Evolutionary conservation across 2,329 filamentous ascomycete genomes (phyloP), one percentile per base, ranked within the genome.

Genomic region (Curvularia sp.): DNA sequence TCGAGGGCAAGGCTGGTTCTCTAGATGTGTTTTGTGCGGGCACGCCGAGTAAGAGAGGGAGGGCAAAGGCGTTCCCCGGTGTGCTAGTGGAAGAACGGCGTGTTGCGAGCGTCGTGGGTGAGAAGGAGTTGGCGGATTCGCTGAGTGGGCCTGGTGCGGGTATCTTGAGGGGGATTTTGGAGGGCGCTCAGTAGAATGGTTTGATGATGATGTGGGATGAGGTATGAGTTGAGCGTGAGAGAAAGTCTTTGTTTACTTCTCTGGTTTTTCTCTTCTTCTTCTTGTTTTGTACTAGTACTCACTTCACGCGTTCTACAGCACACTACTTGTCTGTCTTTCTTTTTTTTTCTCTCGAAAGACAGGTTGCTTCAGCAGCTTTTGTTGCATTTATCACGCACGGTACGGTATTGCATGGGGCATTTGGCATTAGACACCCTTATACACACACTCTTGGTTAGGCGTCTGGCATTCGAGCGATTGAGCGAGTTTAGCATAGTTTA

Each of bases 21-120:
- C 88, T 90, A 71, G 78, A 77, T 59, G 69, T 79, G 63, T 75
- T 79, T 64, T 75, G 85, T 43, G 79, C 86, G 31, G 86, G 88
- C 61, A 92, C 90, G 8, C 91, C 91, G 1, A 90, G 89, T 65
- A 90, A 89, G 71, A 87, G 87, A 53, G 84, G 86, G 1, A 84
- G 87, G 66, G 71, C 70, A 12, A 68, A 62, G 67, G 65, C 73
- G 77, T 79, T 77, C 50, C 76, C 85, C 73, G 71, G 82, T 77
- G 61, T 70, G n/a, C 69, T 74, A 20, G 80, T 82, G 1, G 92
- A 97, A 65, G 93, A 96, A 75, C 89, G 88, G 75, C 85, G 88
- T 54, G 85, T 96, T 48, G 89, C 89, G 2, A 93, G 91, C 77
- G 91, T 87, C 72, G 89, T 93, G 20, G 88, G 88, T n/a, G 88